Evolutionary conservation across 2,329 filamentous ascomycete genomes (phyloP).

Genomic region (Dactylellina drechsleri): DNA sequence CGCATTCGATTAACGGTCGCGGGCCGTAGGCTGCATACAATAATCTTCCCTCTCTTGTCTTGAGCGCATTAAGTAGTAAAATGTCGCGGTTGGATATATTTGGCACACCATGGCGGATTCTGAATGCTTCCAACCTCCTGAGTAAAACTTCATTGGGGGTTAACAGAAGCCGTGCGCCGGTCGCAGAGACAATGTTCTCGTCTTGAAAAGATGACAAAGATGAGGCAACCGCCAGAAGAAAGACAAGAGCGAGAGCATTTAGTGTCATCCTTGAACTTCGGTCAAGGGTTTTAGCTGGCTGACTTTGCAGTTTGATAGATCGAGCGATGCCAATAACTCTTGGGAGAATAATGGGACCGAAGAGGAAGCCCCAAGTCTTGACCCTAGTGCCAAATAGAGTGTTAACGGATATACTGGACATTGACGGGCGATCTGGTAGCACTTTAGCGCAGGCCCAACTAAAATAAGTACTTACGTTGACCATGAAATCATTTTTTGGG

Average conservation of each 20-base stretch:
- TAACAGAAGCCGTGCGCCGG: constrained; percentile 78
- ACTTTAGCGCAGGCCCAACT: too few relatives aligned
- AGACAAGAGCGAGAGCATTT: constrained; percentile 68
- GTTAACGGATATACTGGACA: neutral
- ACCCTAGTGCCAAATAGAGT: constrained; percentile 59
- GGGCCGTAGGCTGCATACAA: constrained; percentile 88
- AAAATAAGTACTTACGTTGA: constrained; percentile 48
- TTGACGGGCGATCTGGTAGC: too few relatives aligned
- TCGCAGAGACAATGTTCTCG: constrained; percentile 82
- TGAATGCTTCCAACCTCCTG: constrained; percentile 73
- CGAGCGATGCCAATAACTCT: constrained; percentile 74
- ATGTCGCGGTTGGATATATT: constrained; percentile 69
- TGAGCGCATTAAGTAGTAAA: constrained; percentile 74
- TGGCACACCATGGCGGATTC: constrained; percentile 64
- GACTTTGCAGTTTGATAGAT: constrained; percentile 60
- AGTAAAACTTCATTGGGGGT: constrained; percentile 88
- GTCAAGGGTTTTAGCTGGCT: constrained; percentile 68
- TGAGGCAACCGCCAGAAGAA: constrained; percentile 69
- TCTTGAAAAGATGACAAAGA: constrained; percentile 75
- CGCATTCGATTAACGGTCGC: constrained; percentile 75
- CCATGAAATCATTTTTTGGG: constrained; percentile 57
- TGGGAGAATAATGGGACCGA: constrained; percentile 78
- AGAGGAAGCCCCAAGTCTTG: constrained; percentile 65
- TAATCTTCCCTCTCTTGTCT: constrained; percentile 76
- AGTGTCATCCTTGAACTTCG: constrained; percentile 68